phyloP scores from a whole-genome alignment of 805 yeast species.

The Wickerhamiella shivajii region DNA sequence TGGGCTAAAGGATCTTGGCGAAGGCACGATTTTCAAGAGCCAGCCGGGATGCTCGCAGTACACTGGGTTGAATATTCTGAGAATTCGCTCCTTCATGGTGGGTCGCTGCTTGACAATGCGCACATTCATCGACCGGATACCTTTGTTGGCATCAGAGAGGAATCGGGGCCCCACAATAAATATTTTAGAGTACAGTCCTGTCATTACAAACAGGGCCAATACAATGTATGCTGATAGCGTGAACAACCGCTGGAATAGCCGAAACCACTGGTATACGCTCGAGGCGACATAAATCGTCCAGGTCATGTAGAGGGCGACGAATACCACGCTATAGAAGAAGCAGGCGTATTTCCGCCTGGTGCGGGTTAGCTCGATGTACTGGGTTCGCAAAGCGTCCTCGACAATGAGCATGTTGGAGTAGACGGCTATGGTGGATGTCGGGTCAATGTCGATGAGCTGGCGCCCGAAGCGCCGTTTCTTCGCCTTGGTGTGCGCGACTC shows the following conservation, averaged over 20 bases:
- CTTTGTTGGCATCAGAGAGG: slow-evolving; percentile 72
- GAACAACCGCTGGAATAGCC: slow-evolving; percentile 27
- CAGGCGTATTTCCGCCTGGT: slow-evolving; percentile 48
- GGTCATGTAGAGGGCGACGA: slow-evolving; percentile 21
- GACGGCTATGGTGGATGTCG: slow-evolving; percentile 31
- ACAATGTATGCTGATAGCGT: slow-evolving; percentile 52
- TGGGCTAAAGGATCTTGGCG: slow-evolving; percentile 67
- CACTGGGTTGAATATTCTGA: slow-evolving; percentile 20
- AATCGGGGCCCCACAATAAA: slow-evolving; percentile 71
- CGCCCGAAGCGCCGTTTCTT: not conserved
- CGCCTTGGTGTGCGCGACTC: no score
- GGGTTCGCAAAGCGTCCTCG: slow-evolving; percentile 75
- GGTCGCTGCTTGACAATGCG: slow-evolving; percentile 36
- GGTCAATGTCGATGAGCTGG: not conserved
- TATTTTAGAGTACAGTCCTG: slow-evolving; percentile 82
- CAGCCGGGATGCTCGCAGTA: slow-evolving; percentile 34
- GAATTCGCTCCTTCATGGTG: slow-evolving; percentile 19
- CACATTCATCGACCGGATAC: slow-evolving; percentile 68
- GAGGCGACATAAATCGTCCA: slow-evolving; percentile 21
- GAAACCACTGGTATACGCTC: slow-evolving; percentile 26
- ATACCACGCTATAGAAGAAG: slow-evolving; percentile 27
- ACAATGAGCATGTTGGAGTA: slow-evolving; percentile 50
- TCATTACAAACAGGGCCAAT: slow-evolving; percentile 58
- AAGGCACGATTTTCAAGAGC: slow-evolving; percentile 67
- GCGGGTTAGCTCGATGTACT: slow-evolving; percentile 55